Evolutionary conservation across 2,329 filamentous ascomycete genomes (phyloP).

Genomic region (Ophiostoma pallidulum): DNA sequence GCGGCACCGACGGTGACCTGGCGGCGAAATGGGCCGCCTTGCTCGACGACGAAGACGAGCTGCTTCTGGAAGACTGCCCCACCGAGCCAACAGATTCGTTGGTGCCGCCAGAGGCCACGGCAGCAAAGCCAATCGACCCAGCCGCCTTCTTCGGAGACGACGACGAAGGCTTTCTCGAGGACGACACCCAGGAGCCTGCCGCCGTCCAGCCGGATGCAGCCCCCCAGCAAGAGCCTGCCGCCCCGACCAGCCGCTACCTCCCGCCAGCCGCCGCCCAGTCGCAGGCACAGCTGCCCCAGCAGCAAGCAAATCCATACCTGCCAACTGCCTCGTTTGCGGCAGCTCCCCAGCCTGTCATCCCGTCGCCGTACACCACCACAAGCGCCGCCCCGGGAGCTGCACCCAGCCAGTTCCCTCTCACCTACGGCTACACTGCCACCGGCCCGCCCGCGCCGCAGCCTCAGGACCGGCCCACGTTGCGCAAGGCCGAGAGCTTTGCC

Average conservation of each 20-base stretch:
- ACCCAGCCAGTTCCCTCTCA: conserved; percentile 8
- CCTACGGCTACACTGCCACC: conserved; percentile 12
- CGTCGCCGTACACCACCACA: conserved; percentile 1
- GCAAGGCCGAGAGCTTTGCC: conserved; percentile 70
- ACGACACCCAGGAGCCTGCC: conserved; percentile 39
- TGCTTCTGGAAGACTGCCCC: conserved; percentile 52
- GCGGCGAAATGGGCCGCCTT: conserved; percentile 78
- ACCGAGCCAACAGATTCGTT: too few relatives aligned
- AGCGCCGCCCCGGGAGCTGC: not conserved
- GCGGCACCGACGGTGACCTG: conserved; percentile 47
- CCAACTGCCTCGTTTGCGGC: conserved; percentile 6
- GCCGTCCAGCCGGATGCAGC: conserved; percentile 14
- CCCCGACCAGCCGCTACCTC: conserved; percentile 12
- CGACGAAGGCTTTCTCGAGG: conserved; percentile 76
- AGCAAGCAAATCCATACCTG: conserved; percentile 14
- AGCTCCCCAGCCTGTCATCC: not conserved
- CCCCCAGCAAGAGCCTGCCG: not conserved
- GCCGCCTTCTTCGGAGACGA: conserved; percentile 69
- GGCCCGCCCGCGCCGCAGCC: conserved; percentile 22
- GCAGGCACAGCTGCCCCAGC: conserved; percentile 4
- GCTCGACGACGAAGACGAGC: conserved; percentile 60
- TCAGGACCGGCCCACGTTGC: not conserved
- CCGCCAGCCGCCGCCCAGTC: conserved; percentile 10
- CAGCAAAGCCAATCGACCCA: conserved; percentile 45
- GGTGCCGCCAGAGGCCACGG: too few relatives aligned